Evolutionary conservation across 2,329 filamentous ascomycete genomes (phyloP).

Genomic region (Curvularia spicifera): DNA sequence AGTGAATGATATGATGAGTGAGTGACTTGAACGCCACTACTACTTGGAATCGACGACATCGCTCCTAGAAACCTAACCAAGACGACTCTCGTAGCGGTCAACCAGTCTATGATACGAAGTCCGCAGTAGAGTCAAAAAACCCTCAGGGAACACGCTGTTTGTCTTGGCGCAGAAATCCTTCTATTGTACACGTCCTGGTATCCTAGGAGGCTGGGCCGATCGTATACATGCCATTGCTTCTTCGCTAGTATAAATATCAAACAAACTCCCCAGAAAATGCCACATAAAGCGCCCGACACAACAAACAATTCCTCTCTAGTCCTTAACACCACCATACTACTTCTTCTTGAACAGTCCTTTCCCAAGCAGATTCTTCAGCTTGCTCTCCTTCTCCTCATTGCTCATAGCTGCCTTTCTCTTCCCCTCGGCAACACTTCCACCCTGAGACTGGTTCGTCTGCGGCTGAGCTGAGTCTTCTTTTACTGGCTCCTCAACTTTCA

Average conservation of each 20-base stretch:
- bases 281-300: neutral
- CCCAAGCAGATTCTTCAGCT: slow-evolving; percentile 48
- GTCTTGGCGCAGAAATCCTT: neutral
- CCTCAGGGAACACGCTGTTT: neutral
- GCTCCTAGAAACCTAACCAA: neutral
- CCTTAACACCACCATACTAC: slow-evolving; percentile 7
- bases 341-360: slow-evolving; percentile 47
- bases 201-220: neutral
- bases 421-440: slow-evolving; percentile 34
- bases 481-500: slow-evolving; percentile 66
- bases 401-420: slow-evolving; percentile 43
- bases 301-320: neutral
- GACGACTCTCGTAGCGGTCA: neutral
- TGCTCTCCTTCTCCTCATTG: slow-evolving; percentile 49
- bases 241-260: neutral
- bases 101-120: too few relatives aligned
- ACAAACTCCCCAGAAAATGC: slow-evolving; percentile 1
- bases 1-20: neutral
- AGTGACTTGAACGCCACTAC: neutral
- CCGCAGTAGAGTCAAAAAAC: too few relatives aligned
- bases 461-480: slow-evolving; percentile 18
- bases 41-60: neutral
- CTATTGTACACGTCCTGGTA: neutral
- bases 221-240: neutral
- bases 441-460: slow-evolving; percentile 9